Base-by-base conservation (phyloP, 768 basidiomycete species). In the Lactarius sp. region DNA sequence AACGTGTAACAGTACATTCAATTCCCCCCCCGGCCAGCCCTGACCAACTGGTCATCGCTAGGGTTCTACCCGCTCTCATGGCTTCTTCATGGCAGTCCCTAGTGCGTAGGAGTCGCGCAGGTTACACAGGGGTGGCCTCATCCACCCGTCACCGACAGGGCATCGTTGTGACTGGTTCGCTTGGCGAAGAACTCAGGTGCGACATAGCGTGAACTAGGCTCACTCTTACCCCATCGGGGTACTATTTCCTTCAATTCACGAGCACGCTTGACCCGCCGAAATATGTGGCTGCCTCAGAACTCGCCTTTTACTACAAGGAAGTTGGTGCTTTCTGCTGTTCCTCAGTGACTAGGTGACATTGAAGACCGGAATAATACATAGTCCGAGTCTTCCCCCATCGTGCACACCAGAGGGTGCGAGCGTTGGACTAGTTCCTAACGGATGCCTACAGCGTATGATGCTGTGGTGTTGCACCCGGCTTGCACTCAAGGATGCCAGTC, bases 381-480 rank as follows among this genome's bases (percentile, higher is more conserved):
- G 27, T 27, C 27, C 27, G 27, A 27, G 8, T 37, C n/a, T 34
- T 41, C 12, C 33, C 33, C 14, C 6, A 27, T 36, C 14, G 12
- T 16, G 13, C 39, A 41, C 39, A 13, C 18, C 18, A 36, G 46
- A 36, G 13, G 18, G 33, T 44, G 47, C 4, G 44, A n/a, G 18
- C 27, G 6, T 56, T 10, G 6, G 18, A 14, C 36, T 20, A 33
- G 8, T 20, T 33, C 12, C 12, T 18, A 22, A 57, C 41, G 12
- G 27, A 47, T 47, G 44, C 18, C 42, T 10, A 49, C n/a, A 27
- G 22, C 8, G 6, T 52, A 3, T 33, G 13, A 47, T 49, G 13
- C 86, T 82, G 78, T 78, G 18, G 82, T 86, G 62, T 75, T 88
- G 85, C 86, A 1, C 27, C 27, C 27, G 3, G 27, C 27, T 27